Base-by-base conservation (phyloP, 2,329 filamentous ascomycete genomes). In the Tricladium varicosporioides region DNA sequence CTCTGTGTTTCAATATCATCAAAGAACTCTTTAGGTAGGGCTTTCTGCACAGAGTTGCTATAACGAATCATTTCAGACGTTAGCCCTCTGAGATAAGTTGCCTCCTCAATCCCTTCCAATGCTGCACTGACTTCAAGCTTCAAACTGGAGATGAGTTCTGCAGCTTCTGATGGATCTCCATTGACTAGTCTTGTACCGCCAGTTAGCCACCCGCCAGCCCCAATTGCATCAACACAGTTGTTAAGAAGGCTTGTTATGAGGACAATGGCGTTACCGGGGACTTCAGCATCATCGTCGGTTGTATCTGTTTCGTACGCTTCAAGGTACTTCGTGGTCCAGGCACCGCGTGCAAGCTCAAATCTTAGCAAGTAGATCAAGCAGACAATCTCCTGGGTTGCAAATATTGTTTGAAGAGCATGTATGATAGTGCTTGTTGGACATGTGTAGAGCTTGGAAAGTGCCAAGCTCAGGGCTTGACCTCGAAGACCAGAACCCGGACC, bases 201-300 rank as follows among this genome's bases (percentile, higher is more conserved):
- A 32, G 84, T 75, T 54, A 92, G 78, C 88, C 89, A 92, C 16
- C 89, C 89, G 53, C 84, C 84, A 9, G 86, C 80, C 1, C 88
- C 89, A 14, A 93, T 81, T 0, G 89, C 85, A 71, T 93, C 89
- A 45, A 93, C 78, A 59, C 88, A 89, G 65, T 85, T 84, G 61
- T 85, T 85, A 31, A 92, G 78, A 3, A 93, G 77, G 62, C 87
- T 84, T 14, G 87, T 83, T 60, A 93, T 87, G 43, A 90, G 81
- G 14, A 83, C 78, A 62, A 92, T 87, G 51, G 86, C 84, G 50
- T 83, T 83, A 65, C 91, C 85, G 16, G 86, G 83, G 0, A 84
- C 82, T 2, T 77, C 75, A 13, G 75, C 70, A 10, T 72, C 70
- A 7, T 79, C 77, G n/a, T 75, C 73, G 19, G 76, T 72, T 13